Base-by-base conservation (phyloP, 2,329 filamentous ascomycete species). In the Nothopassalora personata region DNA sequence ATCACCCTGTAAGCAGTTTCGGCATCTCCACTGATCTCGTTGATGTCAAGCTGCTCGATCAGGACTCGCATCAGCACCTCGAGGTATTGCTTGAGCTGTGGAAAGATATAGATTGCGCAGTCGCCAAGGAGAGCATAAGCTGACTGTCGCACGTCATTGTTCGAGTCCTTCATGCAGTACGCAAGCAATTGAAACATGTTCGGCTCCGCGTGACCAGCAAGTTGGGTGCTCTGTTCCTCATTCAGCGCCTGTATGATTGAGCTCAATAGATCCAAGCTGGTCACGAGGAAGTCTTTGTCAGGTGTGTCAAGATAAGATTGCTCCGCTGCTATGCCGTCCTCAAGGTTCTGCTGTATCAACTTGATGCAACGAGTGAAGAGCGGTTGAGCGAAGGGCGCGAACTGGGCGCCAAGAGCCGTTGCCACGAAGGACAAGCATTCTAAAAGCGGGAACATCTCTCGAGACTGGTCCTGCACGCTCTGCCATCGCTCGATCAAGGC, bases 261-360 rank as follows among this genome's bases (percentile, higher is more conserved):
- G 71, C 92, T 96, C 57, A 99, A 78, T 13, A 99, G 85, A 72
- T 99, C 94, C 60, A 99, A 81, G 69, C 91, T 96, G 31, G 94
- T 97, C 51, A 99, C 88, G 61, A 97, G 80, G 77, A 97, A 99
- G 75, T 99, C 94, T 79, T 97, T 97, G 75, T 97, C 92, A 1
- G 94, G 93, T 53, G 84, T 80, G 59, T 97, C 92, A 43, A 89
- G 75, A 8, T 79, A 78, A 4, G 83, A 78, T 70, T 93, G 89
- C 66, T 83, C 84, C 5, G 89, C 86, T 6, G 85, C 83, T 58
- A 92, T 76, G 53, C 87, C 86, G 65, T 93, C 89, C 74, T 97
- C 88, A 31, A 99, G 81, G 68, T 96, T 97, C 68, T 87, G 83
- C 71, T 95, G 91, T 67, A 99, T 94, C 68, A 99, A 92, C 74